Evolutionary conservation across 1,139 yeast genomes (phyloP).

Genomic region (Blastobotrys ciferrii): DNA sequence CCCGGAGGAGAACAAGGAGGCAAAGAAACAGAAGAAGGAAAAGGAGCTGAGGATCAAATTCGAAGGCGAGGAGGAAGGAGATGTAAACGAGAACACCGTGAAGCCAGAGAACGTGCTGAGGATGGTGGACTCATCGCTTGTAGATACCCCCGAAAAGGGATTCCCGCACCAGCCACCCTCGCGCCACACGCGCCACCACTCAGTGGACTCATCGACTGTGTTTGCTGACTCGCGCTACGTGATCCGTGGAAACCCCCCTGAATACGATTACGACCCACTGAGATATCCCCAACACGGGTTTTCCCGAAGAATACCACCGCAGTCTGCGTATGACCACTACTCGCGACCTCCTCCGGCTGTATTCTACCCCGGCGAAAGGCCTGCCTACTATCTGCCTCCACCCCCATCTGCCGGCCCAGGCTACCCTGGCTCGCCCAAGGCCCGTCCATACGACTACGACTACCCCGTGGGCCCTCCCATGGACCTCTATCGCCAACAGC

Average conservation of each 20-base stretch:
- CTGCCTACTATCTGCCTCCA: conserved; percentile 2
- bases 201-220: neutral
- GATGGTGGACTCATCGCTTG: conserved; percentile 42
- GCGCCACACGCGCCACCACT: conserved; percentile 1
- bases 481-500: neutral
- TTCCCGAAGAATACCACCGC: neutral
- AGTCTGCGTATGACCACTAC: neutral
- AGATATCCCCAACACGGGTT: neutral
- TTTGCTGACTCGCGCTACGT: conserved; percentile 1
- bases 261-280: conserved; percentile 9
- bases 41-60: conserved; percentile 26
- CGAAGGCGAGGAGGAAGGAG: conserved; percentile 31
- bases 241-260: conserved; percentile 5
- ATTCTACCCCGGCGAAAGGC: neutral
- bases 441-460: conserved; percentile 5
- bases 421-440: conserved; percentile 5
- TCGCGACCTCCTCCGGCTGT: conserved; percentile 5
- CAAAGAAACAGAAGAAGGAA: conserved; percentile 25
- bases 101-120: conserved; percentile 39
- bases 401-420: neutral
- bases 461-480: neutral
- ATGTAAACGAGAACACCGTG: conserved; percentile 32
- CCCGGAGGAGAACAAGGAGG: conserved; percentile 21
- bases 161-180: conserved; percentile 9
- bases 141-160: conserved; percentile 36